Conservation (phyloP, 2,329 filamentous ascomycete genomes). For the Colletotrichum lentis region DNA sequence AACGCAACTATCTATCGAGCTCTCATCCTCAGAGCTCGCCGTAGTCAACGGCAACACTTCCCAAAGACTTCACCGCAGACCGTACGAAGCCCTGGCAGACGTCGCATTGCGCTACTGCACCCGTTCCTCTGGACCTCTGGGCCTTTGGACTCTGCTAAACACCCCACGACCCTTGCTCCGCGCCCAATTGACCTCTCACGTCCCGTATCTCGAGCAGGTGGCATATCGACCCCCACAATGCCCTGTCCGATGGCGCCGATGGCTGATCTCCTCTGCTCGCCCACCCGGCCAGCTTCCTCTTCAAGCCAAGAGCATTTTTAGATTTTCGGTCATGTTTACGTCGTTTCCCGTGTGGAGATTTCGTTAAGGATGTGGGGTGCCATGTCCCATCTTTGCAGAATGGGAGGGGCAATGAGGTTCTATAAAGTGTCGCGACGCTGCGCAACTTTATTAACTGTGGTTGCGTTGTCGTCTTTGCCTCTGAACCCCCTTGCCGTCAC, state of each 20-base stretch:
- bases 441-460: not conserved
- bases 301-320: conserved; percentile 33
- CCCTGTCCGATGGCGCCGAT: conserved; percentile 21
- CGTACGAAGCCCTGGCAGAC: not conserved
- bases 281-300: conserved; percentile 37
- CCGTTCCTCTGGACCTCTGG: not conserved
- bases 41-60: conserved; percentile 23
- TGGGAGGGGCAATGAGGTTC: conserved; percentile 24
- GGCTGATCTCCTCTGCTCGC: conserved; percentile 23
- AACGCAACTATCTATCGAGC: not conserved
- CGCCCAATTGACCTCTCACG: conserved; percentile 42
- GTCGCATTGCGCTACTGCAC: conserved; percentile 31
- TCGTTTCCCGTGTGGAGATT: conserved; percentile 34
- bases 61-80: conserved; percentile 28
- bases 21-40: conserved; percentile 24
- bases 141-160: not conserved
- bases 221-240: conserved; percentile 32
- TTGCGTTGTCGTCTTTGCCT: conserved; percentile 1
- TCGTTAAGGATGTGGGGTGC: not conserved
- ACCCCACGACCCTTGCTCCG: conserved; percentile 28
- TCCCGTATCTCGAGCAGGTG: conserved; percentile 41
- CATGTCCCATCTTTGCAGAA: conserved; percentile 8
- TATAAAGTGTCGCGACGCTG: conserved; percentile 15
- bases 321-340: conserved; percentile 13
- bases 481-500: conserved; percentile 4